A percentile compares a stretch with the other conserved stretches of the same genome.
Conservation (phyloP, 2,329 filamentous ascomycete genomes). For the Alternaria sp. region DNA sequence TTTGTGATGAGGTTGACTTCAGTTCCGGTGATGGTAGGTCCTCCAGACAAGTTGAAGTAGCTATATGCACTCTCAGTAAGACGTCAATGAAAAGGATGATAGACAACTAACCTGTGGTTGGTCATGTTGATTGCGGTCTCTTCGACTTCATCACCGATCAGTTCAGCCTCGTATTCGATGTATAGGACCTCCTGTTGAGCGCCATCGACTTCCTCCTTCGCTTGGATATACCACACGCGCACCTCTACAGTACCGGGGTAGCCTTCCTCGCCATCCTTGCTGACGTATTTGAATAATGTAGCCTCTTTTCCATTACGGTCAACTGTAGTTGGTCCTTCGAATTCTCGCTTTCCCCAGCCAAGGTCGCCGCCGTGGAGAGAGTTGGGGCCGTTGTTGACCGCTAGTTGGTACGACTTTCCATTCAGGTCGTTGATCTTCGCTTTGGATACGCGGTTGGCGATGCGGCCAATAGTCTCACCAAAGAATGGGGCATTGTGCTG, state of each 20-base stretch:
- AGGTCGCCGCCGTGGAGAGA: constrained; percentile 61
- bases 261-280: constrained; percentile 83
- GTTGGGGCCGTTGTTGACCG: constrained; percentile 79
- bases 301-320: constrained; percentile 57
- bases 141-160: constrained; percentile 75
- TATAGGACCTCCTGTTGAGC: constrained; percentile 74
- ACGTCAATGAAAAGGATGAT: background rate
- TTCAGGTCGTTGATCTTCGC: constrained; percentile 78
- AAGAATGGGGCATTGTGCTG: constrained; percentile 80
- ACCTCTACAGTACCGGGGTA: constrained; percentile 86
- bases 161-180: constrained; percentile 88
- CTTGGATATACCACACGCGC: constrained; percentile 78
- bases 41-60: constrained; percentile 71
- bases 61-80: constrained; percentile 43
- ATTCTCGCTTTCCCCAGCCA: constrained; percentile 84
- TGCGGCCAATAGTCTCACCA: constrained; percentile 88
- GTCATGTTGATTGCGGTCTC: constrained; percentile 94
- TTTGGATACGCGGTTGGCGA: constrained; percentile 78
- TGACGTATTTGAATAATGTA: constrained; percentile 61
- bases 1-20: constrained; percentile 64
- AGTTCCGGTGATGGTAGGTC: constrained; percentile 67
- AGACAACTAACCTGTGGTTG: constrained; percentile 77
- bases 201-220: constrained; percentile 67
- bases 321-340: constrained; percentile 71
- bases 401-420: constrained; percentile 70